A percentile compares a stretch with the other conserved stretches of the same genome.
Conservation (phyloP, 352 stramenopile species). For the Globisporangium takayamanum region DNA sequence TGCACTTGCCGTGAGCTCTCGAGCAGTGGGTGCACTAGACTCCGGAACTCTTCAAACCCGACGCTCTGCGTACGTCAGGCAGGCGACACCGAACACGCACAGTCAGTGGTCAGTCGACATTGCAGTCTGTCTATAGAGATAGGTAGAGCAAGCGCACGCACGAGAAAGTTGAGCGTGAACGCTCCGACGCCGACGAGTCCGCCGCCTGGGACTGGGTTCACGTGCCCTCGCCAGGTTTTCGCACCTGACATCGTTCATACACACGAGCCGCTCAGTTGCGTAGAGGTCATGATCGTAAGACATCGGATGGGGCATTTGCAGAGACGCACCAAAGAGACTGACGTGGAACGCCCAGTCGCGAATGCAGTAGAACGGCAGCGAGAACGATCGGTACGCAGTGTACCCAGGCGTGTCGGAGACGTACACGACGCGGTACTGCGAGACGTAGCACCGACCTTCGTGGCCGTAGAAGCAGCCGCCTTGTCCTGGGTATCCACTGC, state of each 20-base stretch:
- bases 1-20: slow-evolving; percentile 44
- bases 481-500: slow-evolving; percentile 73
- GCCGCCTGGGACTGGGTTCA: slow-evolving; percentile 64
- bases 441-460: slow-evolving; percentile 63
- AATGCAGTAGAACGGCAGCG: slow-evolving; percentile 72
- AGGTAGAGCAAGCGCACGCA: slow-evolving; percentile 13
- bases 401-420: slow-evolving; percentile 32
- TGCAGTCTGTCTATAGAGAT: neutral
- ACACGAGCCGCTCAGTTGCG: neutral
- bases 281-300: neutral
- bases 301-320: neutral
- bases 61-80: slow-evolving; percentile 30
- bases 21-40: slow-evolving; percentile 56
- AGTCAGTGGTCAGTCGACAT: neutral
- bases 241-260: slow-evolving; percentile 23
- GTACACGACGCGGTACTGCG: slow-evolving; percentile 72
- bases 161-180: slow-evolving; percentile 60
- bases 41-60: slow-evolving; percentile 73
- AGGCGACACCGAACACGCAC: neutral
- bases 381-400: slow-evolving; percentile 64
- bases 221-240: slow-evolving; percentile 57
- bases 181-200: slow-evolving; percentile 53
- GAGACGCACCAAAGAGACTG: slow-evolving; percentile 46
- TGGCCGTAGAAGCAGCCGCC: slow-evolving; percentile 75
- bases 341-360: slow-evolving; percentile 62